Base-by-base conservation (phyloP, 257 asterid species). In the Solanum piurae region DNA sequence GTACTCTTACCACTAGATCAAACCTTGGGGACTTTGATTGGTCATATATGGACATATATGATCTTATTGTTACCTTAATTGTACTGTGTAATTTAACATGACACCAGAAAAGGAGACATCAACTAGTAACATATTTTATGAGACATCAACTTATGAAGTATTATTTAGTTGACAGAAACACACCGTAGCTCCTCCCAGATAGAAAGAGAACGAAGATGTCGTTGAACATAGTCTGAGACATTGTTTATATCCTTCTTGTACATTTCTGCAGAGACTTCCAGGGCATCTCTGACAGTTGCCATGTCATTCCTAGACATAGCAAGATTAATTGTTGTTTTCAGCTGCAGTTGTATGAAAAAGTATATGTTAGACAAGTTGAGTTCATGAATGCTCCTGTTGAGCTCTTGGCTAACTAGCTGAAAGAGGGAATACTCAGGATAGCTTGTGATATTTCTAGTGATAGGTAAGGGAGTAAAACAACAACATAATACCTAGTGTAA, bases 171-270 rank as follows among this genome's bases (percentile, higher is more conserved):
- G 38, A 72, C 88, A 73, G 58, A 86, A 73, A 89, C 93, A 87
- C 91, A 96, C 99, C 99, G 98, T 90, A 94, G 86, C 89, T 97
- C 99, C 73, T 97, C 98, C 99, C 99, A 97, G 85, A 97, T 95
- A 85, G 98, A 83, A 88, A 95, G 95, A 87, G 98, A 91, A 71
- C 96, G 98, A 86, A 97, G 96, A 91, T 97, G 99, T 79, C 98
- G 93, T 91, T 97, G 98, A 89, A 97, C 93, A 87, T 91, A 95
- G 88, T 97, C 98, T 40, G 96, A 92, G 82, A 97, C 96, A 93
- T 92, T 95, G 89, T 93, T 97, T 27, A 74, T 85, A 83, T 95
- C 99, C 94, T 89, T 93, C 89, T 97, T 97, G 92, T 93, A 94
- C 98, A 97, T 95, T 91, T 94, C 98, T 84, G 98, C 96, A 75